Base-by-base conservation (phyloP, 1,284 basidiomycete genomes). In the Sphaerobolus stellatus region DNA sequence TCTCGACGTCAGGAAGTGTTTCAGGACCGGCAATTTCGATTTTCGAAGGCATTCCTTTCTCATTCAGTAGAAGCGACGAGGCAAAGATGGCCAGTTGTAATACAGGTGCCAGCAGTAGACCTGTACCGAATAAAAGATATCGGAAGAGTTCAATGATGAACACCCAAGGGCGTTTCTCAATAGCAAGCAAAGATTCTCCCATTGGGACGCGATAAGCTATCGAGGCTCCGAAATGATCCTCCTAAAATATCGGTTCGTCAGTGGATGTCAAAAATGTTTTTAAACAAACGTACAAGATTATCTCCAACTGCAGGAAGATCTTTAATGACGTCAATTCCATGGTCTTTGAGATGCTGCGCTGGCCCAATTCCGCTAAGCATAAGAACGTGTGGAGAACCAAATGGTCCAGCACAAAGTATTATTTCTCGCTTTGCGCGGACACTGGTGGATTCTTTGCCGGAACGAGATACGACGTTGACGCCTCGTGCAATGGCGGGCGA, bases 1-100 rank as follows among this genome's bases (percentile, higher is more conserved):
- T 61, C 60, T 74, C 71, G 45, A 73, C 63, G 54, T 73, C 72
- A 11, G 72, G 70, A 11, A 69, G 50, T 33, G 67, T 66, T 7
- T 56, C 57, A 5, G 62, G 58, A 18, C 61, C 45, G 9, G 53
- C 40, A 18, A 61, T 59, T 52, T 65, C 63, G 24, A 62, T 56
- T 11, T 57, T 58, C 8, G 52, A 38, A 11, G 59, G 48, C 22
- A 57, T 36, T 9, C 31, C 20, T 18, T 61, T 52, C 16, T 58
- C 50, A 54, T 66, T 64, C 5, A 74, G 62, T 5, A 69, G 60
- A 3, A 44, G 20, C 1, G 62, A 59, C 11, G 40, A 62, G 11
- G 64, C 56, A 54, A 71, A 69, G 6, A 71, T 59, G 9, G 63
- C 59, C 29, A 63, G 47, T 34, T 67, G 61, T 29, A 66, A 53